Percentiles rank a stretch among this genome's conserved stretches.
These are phyloP conservation scores for Podila clonocystis DNA, from an alignment of 192 early-diverging fungal species.

Conservation along the genomic window DNA sequence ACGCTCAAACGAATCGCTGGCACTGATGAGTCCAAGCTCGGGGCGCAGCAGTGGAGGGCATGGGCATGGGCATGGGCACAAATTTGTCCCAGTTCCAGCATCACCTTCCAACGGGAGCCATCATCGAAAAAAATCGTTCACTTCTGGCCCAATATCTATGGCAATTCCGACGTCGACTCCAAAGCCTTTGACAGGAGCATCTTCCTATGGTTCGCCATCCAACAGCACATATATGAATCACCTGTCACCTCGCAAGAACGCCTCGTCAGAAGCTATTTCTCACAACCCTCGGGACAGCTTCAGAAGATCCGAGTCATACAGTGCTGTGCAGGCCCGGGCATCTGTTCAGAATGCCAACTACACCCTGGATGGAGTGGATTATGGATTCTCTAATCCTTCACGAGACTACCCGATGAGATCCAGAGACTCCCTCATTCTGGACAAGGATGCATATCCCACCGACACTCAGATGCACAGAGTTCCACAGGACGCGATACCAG, in stretches of 20 bases:
- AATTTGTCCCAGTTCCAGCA: not conserved
- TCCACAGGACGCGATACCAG: not conserved
- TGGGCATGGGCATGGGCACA: not conserved
- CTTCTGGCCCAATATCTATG: constrained; percentile 19
- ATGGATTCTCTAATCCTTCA: not conserved
- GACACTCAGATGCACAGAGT: not conserved
- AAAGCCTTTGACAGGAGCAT: constrained; percentile 9
- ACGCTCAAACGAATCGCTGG: constrained; percentile 25
- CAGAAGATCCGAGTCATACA: constrained; percentile 37
- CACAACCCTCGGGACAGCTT: constrained; percentile 24
- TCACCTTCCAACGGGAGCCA: constrained; percentile 13
- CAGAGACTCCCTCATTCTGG: not conserved
- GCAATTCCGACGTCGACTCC: constrained; percentile 7
- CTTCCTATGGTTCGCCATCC: constrained; percentile 42
- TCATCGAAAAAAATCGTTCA: constrained; percentile 41
- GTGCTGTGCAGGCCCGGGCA: constrained; percentile 29
- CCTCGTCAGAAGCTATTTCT: constrained; percentile 9
- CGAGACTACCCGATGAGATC: constrained; percentile 28
- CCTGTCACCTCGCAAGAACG: constrained; percentile 28
- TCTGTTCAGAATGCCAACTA: constrained; percentile 21
- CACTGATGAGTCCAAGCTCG: constrained; percentile 22
- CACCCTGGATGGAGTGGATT: constrained; percentile 9
- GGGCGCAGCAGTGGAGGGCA: constrained; percentile 28
- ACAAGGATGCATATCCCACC: constrained; percentile 3
- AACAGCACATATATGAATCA: constrained; percentile 32